These are phyloP conservation scores for Acacia melanoxylon DNA, from an alignment of 306 rosid genomes.

Conservation along the genomic window DNA sequence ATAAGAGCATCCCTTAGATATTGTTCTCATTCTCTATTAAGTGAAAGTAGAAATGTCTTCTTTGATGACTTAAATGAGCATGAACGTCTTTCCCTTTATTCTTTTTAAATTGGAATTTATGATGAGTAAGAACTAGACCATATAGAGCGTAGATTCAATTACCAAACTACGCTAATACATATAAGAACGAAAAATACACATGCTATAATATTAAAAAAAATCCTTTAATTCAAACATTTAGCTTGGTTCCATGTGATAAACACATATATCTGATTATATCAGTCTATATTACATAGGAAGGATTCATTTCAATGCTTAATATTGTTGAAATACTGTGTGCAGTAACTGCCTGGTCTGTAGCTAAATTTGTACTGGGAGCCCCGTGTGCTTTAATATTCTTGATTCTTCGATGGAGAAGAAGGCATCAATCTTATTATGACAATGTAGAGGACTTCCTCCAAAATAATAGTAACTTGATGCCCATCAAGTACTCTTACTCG, in stretches of 20 bases:
- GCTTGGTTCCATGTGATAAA: not conserved
- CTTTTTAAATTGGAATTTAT: no score
- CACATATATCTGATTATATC: not conserved
- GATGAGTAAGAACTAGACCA: no score
- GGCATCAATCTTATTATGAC: not conserved
- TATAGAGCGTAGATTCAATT: not conserved
- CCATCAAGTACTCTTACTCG: conserved; percentile 19
- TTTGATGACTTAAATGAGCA: no score
- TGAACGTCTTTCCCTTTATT: no score
- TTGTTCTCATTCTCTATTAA: no score
- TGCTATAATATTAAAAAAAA: not conserved
- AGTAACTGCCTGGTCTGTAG: not conserved
- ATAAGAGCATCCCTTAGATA: not conserved
- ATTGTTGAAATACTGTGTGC: not conserved
- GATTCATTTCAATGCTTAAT: not conserved
- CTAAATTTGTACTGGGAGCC: not conserved
- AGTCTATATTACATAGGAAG: not conserved
- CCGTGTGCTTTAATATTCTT: not conserved
- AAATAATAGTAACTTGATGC: conserved; percentile 13
- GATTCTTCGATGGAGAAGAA: not conserved
- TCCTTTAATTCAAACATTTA: not conserved
- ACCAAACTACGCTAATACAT: not conserved
- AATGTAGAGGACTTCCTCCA: conserved; percentile 18
- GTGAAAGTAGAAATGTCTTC: no score
- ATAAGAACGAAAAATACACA: not conserved